Conservation (phyloP, 1,139 yeast species). For the Saccharomycopsis hybrid region DNA sequence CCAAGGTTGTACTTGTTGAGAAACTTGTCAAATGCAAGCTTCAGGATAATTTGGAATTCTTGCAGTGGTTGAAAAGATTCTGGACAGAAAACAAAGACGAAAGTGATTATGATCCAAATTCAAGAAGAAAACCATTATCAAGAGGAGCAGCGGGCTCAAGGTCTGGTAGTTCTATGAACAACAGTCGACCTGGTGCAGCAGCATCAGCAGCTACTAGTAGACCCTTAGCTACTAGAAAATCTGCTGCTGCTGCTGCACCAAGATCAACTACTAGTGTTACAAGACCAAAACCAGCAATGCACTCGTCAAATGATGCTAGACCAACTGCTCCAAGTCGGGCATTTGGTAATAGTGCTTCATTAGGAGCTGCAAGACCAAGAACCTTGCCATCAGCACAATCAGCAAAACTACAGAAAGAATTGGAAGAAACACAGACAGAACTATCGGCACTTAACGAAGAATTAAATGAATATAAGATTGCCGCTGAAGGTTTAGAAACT, state of each 20-base stretch:
- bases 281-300: not conserved
- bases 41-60: slow-evolving; percentile 88
- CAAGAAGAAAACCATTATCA: slow-evolving; percentile 39
- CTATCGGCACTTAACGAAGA: slow-evolving; percentile 42
- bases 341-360: slow-evolving; percentile 1
- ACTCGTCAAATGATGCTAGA: not conserved
- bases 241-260: too few relatives aligned
- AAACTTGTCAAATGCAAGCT: slow-evolving; percentile 76
- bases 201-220: not conserved
- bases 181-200: not conserved
- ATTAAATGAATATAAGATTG: slow-evolving; percentile 43
- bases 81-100: slow-evolving; percentile 78
- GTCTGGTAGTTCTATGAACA: slow-evolving; percentile 10
- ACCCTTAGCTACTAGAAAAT: not conserved
- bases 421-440: slow-evolving; percentile 32
- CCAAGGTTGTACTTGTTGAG: slow-evolving; percentile 76
- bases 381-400: slow-evolving; percentile 9
- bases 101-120: slow-evolving; percentile 58
- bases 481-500: slow-evolving; percentile 52
- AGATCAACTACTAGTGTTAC: not conserved
- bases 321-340: not conserved
- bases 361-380: slow-evolving; percentile 1
- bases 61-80: slow-evolving; percentile 83
- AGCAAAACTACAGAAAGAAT: slow-evolving; percentile 28
- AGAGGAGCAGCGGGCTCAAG: slow-evolving; percentile 14